Conservation (phyloP, 2,329 filamentous ascomycete species). For the Alternaria rosae region DNA sequence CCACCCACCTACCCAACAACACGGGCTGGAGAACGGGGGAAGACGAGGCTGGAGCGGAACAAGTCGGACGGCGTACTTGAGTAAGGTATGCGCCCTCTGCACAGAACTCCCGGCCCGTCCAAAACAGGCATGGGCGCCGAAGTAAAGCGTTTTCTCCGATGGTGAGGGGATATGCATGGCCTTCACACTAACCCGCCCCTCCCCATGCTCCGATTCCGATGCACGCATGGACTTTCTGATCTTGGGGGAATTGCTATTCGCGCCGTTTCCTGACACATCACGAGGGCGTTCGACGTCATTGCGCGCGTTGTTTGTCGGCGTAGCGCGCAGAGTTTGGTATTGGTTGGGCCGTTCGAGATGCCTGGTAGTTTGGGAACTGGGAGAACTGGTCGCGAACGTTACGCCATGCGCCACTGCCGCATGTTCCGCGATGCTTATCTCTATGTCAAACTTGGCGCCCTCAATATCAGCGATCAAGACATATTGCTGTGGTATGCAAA, state of each 20-base stretch:
- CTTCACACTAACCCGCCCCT: constrained; percentile 5
- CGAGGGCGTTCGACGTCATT: constrained; percentile 8
- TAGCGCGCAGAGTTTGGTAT: constrained; percentile 1
- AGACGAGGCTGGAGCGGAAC: constrained; percentile 2
- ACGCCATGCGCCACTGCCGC: constrained; percentile 10
- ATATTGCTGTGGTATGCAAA: background rate
- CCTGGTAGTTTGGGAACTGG: background rate
- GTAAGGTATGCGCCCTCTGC: constrained; percentile 9
- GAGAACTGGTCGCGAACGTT: constrained; percentile 2
- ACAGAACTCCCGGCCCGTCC: background rate
- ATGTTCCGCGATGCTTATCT: constrained; percentile 5
- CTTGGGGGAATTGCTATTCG: constrained; percentile 3
- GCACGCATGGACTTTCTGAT: constrained; percentile 1
- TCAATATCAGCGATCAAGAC: background rate
- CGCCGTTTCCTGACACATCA: constrained; percentile 10
- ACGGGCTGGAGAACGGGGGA: constrained; percentile 7
- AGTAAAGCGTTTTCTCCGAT: background rate
- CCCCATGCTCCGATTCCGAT: constrained; percentile 5
- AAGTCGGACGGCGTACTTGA: constrained; percentile 16
- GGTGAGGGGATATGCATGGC: background rate
- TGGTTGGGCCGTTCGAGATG: constrained; percentile 3
- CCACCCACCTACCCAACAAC: background rate
- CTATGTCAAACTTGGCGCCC: background rate
- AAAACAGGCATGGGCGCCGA: constrained; percentile 13
- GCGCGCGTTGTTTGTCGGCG: background rate